A percentile compares a stretch with the other conserved stretches of the same genome.
These are phyloP conservation scores for Ichthyophthirius multifiliis DNA, from an alignment of 169 alveolate genomes.

Conservation along the genomic window DNA sequence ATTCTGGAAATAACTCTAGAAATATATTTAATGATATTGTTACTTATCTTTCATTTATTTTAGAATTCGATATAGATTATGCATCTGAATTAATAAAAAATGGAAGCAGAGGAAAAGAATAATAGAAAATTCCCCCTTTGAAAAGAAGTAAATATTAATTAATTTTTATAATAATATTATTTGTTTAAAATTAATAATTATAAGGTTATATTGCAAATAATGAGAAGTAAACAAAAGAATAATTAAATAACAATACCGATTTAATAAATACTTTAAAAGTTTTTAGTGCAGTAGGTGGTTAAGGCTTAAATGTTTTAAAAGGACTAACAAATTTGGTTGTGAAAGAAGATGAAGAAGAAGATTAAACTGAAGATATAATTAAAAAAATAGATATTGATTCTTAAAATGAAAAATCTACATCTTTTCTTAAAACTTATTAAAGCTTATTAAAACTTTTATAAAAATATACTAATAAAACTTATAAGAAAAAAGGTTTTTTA, in stretches of 20 bases:
- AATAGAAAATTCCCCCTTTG: not conserved
- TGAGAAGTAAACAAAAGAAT: not conserved
- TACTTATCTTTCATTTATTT: slow-evolving; percentile 13
- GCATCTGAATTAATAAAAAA: not conserved
- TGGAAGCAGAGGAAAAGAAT: not conserved
- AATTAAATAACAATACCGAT: not conserved
- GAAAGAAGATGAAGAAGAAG: slow-evolving; percentile 34
- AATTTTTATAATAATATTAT: not conserved
- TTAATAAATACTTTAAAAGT: too few species aligned
- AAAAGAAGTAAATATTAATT: not conserved
- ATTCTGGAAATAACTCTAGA: not conserved
- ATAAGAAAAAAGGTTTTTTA: not conserved
- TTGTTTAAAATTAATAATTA: not conserved
- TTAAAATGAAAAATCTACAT: not conserved
- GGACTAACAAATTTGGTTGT: not conserved
- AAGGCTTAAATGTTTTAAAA: not conserved
- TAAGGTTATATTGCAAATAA: not conserved
- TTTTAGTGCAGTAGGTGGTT: not conserved
- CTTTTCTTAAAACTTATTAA: slow-evolving; percentile 23
- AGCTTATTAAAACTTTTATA: slow-evolving; percentile 17
- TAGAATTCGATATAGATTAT: slow-evolving; percentile 33
- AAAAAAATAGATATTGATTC: not conserved
- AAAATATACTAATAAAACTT: slow-evolving; percentile 33
- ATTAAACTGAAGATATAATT: not conserved
- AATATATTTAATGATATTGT: not conserved